Evolutionary conservation across 495 filamentous ascomycete genomes (phyloP).

Genomic region (Aspergillus conjunctus): DNA sequence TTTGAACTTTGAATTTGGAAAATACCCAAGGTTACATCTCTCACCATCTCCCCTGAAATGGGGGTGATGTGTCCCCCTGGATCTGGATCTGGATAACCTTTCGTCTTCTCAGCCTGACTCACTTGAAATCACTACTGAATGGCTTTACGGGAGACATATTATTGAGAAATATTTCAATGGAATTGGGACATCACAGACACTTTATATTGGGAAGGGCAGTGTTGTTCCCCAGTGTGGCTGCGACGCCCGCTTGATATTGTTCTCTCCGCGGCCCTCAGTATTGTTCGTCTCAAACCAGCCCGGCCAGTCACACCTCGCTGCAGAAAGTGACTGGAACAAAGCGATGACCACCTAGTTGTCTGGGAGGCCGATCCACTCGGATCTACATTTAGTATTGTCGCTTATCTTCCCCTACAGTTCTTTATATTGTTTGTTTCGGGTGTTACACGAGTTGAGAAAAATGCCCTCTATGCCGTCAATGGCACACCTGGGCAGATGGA

Average conservation of each 20-base stretch:
- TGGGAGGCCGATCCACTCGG: slow-evolving; percentile 2
- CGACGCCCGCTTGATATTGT: slow-evolving; percentile 10
- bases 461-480: not conserved
- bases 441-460: slow-evolving; percentile 24
- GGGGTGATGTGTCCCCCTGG: not conserved
- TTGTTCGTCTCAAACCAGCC: slow-evolving; percentile 18
- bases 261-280: slow-evolving; percentile 1
- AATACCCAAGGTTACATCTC: not conserved
- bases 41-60: not conserved
- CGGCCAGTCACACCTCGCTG: not conserved
- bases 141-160: not conserved
- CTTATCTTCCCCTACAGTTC: not conserved
- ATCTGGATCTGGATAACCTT: not conserved
- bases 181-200: not conserved
- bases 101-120: not conserved
- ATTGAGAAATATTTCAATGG: not conserved
- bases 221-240: not conserved
- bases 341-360: slow-evolving; percentile 7
- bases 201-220: not conserved
- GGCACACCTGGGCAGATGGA: not conserved
- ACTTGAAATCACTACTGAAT: not conserved
- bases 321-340: slow-evolving; percentile 6
- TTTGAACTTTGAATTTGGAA: not conserved
- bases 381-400: slow-evolving; percentile 8
- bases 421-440: slow-evolving; percentile 31